These are phyloP conservation scores for Linum lewisii DNA, from an alignment of 345 rosid genomes.

Conservation along the genomic window DNA sequence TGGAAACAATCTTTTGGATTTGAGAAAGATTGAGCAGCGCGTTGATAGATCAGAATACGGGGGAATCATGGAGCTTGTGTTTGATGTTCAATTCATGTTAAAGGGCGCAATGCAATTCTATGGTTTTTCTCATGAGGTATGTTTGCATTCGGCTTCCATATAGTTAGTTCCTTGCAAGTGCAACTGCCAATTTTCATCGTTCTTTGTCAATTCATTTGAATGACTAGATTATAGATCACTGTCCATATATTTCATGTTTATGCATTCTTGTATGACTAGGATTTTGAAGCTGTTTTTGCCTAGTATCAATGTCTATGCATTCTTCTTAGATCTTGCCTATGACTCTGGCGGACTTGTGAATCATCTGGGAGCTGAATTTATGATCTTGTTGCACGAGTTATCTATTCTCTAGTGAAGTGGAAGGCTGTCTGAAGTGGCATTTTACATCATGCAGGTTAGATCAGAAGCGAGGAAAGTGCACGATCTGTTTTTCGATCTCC, in stretches of 20 bases:
- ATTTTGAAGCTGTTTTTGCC: too few species aligned
- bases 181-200: too few species aligned
- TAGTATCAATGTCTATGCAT: too few species aligned
- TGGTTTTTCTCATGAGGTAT: slow-evolving; percentile 90
- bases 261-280: neutral
- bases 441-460: slow-evolving; percentile 52
- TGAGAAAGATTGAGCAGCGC: slow-evolving; percentile 78
- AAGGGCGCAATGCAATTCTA: slow-evolving; percentile 81
- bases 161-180: too few species aligned
- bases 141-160: slow-evolving; percentile 7
- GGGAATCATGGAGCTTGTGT: slow-evolving; percentile 80
- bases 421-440: slow-evolving; percentile 8
- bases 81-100: slow-evolving; percentile 82
- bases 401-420: neutral
- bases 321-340: too few species aligned
- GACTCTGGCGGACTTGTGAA: neutral
- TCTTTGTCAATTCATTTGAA: too few species aligned
- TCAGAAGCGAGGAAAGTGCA: slow-evolving; percentile 96
- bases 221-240: too few species aligned
- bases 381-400: neutral
- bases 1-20: slow-evolving; percentile 62
- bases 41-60: slow-evolving; percentile 72
- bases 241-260: too few species aligned
- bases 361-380: slow-evolving; percentile 2
- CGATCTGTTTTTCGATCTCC: slow-evolving; percentile 86